phyloP scores from a whole-genome alignment of 192 early-diverging fungal species.

The Coemansia sp. region DNA sequence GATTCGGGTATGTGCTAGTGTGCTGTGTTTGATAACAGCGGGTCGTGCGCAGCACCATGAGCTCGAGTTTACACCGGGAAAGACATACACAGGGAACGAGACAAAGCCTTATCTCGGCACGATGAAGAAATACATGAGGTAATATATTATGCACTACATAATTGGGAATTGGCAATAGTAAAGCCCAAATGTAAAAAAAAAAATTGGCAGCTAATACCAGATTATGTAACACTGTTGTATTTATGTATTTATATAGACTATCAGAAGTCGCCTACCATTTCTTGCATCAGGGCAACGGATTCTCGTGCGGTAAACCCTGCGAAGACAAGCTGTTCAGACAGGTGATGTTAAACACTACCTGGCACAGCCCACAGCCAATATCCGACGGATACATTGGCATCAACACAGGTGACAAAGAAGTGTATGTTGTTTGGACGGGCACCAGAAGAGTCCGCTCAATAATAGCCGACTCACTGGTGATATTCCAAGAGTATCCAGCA shows the following conservation, averaged over 20 bases:
- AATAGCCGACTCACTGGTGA: conserved; percentile 21
- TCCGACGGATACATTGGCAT: conserved; percentile 46
- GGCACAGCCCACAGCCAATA: conserved; percentile 42
- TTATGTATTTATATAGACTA: conserved; percentile 15
- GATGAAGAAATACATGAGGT: conserved; percentile 52
- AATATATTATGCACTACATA: not conserved
- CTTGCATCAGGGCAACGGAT: conserved; percentile 33
- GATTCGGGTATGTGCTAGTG: not conserved
- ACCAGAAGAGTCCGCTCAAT: conserved; percentile 40
- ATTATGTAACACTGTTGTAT: too few species aligned
- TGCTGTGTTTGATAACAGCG: not conserved
- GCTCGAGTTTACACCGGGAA: conserved; percentile 33
- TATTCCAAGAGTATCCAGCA: conserved; percentile 30
- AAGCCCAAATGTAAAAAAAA: too few species aligned
- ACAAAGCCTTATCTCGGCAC: conserved; percentile 23
- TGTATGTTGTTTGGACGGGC: conserved; percentile 47
- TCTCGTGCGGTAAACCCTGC: conserved; percentile 31
- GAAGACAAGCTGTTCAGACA: conserved; percentile 12
- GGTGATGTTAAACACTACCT: conserved; percentile 32
- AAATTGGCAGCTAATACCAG: too few species aligned
- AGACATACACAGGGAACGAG: conserved; percentile 33
- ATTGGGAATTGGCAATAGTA: too few species aligned
- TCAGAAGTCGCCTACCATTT: conserved; percentile 41
- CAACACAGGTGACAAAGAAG: conserved; percentile 29
- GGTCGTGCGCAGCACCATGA: conserved; percentile 17